Evolutionary conservation across 768 basidiomycete genomes (phyloP).

Genomic region (Trametes cingulata): DNA sequence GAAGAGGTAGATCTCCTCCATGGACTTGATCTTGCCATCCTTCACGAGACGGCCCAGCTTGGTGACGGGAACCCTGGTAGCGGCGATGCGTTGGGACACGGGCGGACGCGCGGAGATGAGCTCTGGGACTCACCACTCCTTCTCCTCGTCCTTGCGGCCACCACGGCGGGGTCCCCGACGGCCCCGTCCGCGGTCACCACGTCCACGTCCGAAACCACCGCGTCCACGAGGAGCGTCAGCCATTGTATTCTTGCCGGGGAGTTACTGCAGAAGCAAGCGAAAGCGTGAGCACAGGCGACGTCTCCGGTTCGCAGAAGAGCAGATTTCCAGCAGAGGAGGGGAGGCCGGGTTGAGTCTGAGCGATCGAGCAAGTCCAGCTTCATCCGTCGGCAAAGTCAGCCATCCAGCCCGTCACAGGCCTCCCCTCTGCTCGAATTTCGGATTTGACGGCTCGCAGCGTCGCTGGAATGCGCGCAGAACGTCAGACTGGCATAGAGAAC

Average conservation of each 20-base stretch:
- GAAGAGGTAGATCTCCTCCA: slow-evolving; percentile 99
- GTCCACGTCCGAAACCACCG: slow-evolving; percentile 80
- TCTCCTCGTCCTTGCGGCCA: slow-evolving; percentile 99
- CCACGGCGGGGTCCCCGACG: slow-evolving; percentile 88
- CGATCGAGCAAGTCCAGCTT: not conserved
- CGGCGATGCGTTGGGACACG: not conserved
- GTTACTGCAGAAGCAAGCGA: slow-evolving; percentile 21
- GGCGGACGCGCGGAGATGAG: not conserved
- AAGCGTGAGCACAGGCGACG: slow-evolving; percentile 24
- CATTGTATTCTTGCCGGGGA: slow-evolving; percentile 47
- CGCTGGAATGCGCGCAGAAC: not conserved
- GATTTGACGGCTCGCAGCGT: not conserved
- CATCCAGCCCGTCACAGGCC: slow-evolving; percentile 19
- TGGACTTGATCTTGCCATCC: slow-evolving; percentile 99
- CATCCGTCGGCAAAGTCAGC: slow-evolving; percentile 11
- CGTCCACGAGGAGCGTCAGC: slow-evolving; percentile 86
- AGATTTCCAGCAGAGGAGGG: not conserved
- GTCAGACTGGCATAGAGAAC: slow-evolving; percentile 13
- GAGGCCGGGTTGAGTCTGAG: not conserved
- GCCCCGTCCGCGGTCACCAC: slow-evolving; percentile 71
- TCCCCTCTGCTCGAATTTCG: not conserved
- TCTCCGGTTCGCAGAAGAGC: not conserved
- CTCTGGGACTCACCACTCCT: slow-evolving; percentile 80
- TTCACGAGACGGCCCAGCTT: slow-evolving; percentile 99
- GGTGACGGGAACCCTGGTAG: slow-evolving; percentile 88